Conservation (phyloP, 371 early-diverging fungal species). For the Rhizopus arrhizus region DNA sequence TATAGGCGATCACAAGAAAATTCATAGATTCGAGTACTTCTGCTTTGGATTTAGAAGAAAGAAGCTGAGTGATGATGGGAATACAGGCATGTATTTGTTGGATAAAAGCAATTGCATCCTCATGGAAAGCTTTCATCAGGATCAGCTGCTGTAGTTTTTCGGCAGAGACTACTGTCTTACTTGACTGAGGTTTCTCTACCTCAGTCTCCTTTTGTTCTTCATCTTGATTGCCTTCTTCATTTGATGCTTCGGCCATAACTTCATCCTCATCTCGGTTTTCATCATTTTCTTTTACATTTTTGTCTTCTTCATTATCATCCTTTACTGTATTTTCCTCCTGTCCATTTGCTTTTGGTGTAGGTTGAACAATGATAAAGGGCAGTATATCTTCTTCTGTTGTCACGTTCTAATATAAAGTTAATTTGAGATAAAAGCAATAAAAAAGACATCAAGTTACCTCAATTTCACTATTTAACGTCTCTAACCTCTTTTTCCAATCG, state of each 20-base stretch:
- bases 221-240: slow-evolving; percentile 23
- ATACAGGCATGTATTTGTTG: slow-evolving; percentile 74
- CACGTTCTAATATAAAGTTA: slow-evolving; percentile 1
- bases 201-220: slow-evolving; percentile 18
- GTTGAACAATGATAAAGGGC: slow-evolving; percentile 7
- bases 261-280: slow-evolving; percentile 20
- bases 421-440: neutral
- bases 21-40: slow-evolving; percentile 96
- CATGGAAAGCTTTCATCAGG: slow-evolving; percentile 77
- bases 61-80: slow-evolving; percentile 76
- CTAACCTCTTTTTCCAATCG: slow-evolving; percentile 66
- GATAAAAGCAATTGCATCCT: slow-evolving; percentile 84
- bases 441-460: slow-evolving; percentile 37
- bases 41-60: slow-evolving; percentile 85
- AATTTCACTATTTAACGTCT: slow-evolving; percentile 64
- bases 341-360: slow-evolving; percentile 6
- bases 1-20: slow-evolving; percentile 84
- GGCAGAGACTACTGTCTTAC: slow-evolving; percentile 35
- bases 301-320: slow-evolving; percentile 4
- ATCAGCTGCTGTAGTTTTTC: slow-evolving; percentile 65
- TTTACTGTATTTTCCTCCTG: neutral
- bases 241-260: slow-evolving; percentile 17
- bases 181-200: neutral
- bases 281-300: slow-evolving; percentile 10
- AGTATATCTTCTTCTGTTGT: slow-evolving; percentile 19